Evolutionary conservation across 1,284 basidiomycete genomes (phyloP).

Genomic region (Irpex rosettiformis): DNA sequence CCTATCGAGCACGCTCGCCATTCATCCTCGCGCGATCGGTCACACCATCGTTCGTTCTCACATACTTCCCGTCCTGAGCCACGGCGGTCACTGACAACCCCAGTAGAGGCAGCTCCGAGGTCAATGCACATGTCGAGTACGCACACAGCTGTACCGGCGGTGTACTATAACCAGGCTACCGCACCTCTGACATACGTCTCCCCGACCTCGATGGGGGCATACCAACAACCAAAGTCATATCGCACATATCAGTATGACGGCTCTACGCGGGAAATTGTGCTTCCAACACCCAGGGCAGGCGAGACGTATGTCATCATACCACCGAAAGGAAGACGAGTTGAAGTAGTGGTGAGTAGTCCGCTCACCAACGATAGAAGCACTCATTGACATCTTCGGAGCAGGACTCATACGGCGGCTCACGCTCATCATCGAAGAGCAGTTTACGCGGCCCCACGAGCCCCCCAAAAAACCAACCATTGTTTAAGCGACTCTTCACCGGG

Average conservation of each 20-base stretch:
- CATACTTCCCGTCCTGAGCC: slow-evolving; percentile 5
- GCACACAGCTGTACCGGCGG: neutral
- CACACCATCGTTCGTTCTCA: slow-evolving; percentile 11
- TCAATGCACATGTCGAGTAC: neutral
- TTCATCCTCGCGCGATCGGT: slow-evolving; percentile 9
- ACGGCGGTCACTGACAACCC: slow-evolving; percentile 9
- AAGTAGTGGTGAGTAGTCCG: slow-evolving; percentile 23
- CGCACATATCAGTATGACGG: slow-evolving; percentile 19
- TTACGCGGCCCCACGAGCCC: slow-evolving; percentile 18
- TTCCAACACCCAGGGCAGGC: slow-evolving; percentile 25
- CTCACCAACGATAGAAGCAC: neutral
- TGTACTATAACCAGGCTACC: neutral
- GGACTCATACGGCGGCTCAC: slow-evolving; percentile 9
- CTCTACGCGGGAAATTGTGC: slow-evolving; percentile 21
- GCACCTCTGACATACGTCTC: neutral
- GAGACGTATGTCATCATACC: slow-evolving; percentile 29
- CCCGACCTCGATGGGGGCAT: neutral
- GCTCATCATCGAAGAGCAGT: slow-evolving; percentile 18
- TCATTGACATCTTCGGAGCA: slow-evolving; percentile 3
- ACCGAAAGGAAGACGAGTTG: slow-evolving; percentile 24
- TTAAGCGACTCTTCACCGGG: slow-evolving; percentile 26
- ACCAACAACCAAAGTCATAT: slow-evolving; percentile 10
- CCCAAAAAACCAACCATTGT: slow-evolving; percentile 22
- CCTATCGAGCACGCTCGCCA: slow-evolving; percentile 10
- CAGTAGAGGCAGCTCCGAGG: neutral